Evolutionary conservation across 805 yeast genomes (phyloP).

Genomic region (Lachancea kluyveri): DNA sequence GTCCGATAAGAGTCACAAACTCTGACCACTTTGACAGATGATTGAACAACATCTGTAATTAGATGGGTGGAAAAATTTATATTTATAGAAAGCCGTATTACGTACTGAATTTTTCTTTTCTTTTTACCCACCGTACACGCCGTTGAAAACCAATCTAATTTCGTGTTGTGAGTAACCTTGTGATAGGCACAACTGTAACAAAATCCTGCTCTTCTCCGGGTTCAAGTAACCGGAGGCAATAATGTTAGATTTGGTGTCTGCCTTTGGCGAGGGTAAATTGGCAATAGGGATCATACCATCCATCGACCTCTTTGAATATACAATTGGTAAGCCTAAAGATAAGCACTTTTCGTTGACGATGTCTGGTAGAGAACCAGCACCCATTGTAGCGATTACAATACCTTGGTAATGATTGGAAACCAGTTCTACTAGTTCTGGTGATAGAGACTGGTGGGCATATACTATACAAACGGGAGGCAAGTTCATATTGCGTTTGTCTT

Average conservation of each 20-base stretch:
- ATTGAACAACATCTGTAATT: too few species aligned
- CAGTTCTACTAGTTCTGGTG: slow-evolving; percentile 41
- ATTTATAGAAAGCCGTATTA: too few species aligned
- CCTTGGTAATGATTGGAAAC: slow-evolving; percentile 47
- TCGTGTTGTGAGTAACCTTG: slow-evolving; percentile 34
- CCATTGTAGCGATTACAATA: slow-evolving; percentile 61
- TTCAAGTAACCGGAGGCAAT: slow-evolving; percentile 61
- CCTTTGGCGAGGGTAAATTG: slow-evolving; percentile 34
- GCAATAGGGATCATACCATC: slow-evolving; percentile 66
- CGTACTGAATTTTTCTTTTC: too few species aligned
- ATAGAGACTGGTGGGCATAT: slow-evolving; percentile 57
- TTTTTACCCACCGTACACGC: slow-evolving; percentile 54
- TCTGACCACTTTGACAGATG: too few species aligned
- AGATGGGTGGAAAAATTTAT: not conserved
- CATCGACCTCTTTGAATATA: slow-evolving; percentile 61
- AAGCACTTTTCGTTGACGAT: slow-evolving; percentile 40
- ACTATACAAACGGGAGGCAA: slow-evolving; percentile 43
- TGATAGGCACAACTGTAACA: slow-evolving; percentile 49
- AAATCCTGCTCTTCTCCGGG: slow-evolving; percentile 57
- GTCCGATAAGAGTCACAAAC: too few species aligned
- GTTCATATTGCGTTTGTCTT: slow-evolving; percentile 9
- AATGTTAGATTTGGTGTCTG: slow-evolving; percentile 33
- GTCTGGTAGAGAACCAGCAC: slow-evolving; percentile 60
- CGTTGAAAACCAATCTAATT: slow-evolving; percentile 41
- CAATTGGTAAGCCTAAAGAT: slow-evolving; percentile 43